Conservation (phyloP, 78 protist species). For the Dictyostelium intermedium region DNA sequence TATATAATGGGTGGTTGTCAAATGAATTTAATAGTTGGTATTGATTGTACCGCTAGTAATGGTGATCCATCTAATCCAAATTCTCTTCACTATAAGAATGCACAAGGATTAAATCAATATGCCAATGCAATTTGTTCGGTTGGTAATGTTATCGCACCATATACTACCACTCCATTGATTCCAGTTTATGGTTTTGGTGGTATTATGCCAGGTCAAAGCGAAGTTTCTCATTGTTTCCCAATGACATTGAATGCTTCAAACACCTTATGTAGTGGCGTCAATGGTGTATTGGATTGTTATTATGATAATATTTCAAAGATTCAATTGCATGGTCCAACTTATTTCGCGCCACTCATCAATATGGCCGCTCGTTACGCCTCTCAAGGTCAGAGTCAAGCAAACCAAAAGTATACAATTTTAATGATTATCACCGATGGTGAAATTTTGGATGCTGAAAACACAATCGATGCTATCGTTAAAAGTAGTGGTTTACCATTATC, state of each 20-base stretch:
- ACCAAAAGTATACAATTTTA: slow-evolving; percentile 80
- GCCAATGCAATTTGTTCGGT: slow-evolving; percentile 36
- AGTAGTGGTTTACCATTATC: slow-evolving; percentile 83
- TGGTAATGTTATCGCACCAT: slow-evolving; percentile 50
- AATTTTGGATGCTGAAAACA: slow-evolving; percentile 87
- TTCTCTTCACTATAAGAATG: slow-evolving; percentile 27
- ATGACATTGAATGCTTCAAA: slow-evolving; percentile 9
- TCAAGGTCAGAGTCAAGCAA: neutral
- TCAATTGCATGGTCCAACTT: slow-evolving; percentile 83
- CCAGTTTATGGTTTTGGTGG: slow-evolving; percentile 93
- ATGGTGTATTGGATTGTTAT: slow-evolving; percentile 75
- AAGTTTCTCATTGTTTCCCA: slow-evolving; percentile 83
- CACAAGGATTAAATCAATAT: slow-evolving; percentile 69
- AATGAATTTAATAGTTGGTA: slow-evolving; percentile 80
- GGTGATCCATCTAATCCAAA: neutral
- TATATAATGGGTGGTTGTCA: slow-evolving; percentile 84
- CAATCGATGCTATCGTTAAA: slow-evolving; percentile 64
- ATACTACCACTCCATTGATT: neutral
- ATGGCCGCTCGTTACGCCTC: neutral
- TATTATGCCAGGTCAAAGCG: slow-evolving; percentile 27
- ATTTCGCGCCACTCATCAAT: slow-evolving; percentile 78
- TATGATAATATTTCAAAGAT: slow-evolving; percentile 31
- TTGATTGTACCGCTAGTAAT: slow-evolving; percentile 94
- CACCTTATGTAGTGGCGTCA: slow-evolving; percentile 12
- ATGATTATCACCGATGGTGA: slow-evolving; percentile 93